Evolutionary conservation across 2,329 filamentous ascomycete genomes (phyloP).

Genomic region (Fusarium guadeloupense): DNA sequence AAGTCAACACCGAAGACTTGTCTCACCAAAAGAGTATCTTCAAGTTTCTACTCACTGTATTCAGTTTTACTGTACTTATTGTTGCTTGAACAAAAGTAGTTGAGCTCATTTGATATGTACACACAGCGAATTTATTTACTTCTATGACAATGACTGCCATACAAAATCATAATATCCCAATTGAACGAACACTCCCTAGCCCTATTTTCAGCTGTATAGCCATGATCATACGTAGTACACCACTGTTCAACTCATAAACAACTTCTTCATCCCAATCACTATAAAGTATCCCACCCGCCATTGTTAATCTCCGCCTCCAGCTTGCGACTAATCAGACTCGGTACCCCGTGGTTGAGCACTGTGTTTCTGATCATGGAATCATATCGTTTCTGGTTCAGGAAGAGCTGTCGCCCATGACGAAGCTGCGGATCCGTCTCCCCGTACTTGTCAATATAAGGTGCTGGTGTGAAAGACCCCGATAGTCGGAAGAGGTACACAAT

Average conservation of each 20-base stretch:
- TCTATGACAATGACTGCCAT: slow-evolving; percentile 9
- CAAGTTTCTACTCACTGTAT: too few relatives aligned
- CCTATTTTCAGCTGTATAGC: too few relatives aligned
- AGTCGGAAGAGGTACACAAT: slow-evolving; percentile 85
- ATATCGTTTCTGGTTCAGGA: slow-evolving; percentile 92
- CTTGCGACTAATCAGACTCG: slow-evolving; percentile 87
- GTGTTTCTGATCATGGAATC: slow-evolving; percentile 86
- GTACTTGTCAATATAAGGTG: slow-evolving; percentile 94
- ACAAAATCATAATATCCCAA: slow-evolving; percentile 6
- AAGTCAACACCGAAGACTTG: too few relatives aligned
- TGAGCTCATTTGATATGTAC: neutral
- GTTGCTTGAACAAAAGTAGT: neutral
- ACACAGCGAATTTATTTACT: neutral
- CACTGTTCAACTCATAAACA: neutral
- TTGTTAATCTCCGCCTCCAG: slow-evolving; percentile 96
- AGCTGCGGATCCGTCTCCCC: slow-evolving; percentile 95
- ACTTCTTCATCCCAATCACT: slow-evolving; percentile 7
- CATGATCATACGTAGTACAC: neutral
- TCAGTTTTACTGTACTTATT: neutral
- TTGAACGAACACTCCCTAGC: neutral
- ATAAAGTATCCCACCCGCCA: slow-evolving; percentile 88
- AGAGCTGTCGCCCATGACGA: slow-evolving; percentile 86
- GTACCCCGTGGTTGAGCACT: slow-evolving; percentile 87
- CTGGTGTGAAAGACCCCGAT: slow-evolving; percentile 84
- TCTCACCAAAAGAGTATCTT: too few relatives aligned